These are phyloP conservation scores for Cryptococcus deneoformans DNA, from an alignment of 1,284 basidiomycete species.

Conservation along the genomic window DNA sequence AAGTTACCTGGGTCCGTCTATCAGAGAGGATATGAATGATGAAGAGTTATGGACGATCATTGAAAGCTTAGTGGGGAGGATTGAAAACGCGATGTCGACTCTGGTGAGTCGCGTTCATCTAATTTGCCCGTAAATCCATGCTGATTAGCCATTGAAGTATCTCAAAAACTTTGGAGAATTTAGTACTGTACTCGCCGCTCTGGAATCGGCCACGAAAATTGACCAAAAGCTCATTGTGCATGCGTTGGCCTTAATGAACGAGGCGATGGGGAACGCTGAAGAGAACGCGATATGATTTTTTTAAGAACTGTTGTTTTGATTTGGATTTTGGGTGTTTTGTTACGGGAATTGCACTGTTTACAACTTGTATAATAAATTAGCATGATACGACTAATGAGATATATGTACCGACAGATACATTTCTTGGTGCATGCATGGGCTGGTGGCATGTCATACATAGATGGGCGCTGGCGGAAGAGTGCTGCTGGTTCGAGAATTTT, in stretches of 20 bases:
- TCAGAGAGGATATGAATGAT: slow-evolving; percentile 71
- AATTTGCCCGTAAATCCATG: background rate
- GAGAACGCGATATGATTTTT: too few relatives aligned
- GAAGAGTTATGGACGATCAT: slow-evolving; percentile 70
- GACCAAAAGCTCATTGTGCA: slow-evolving; percentile 37
- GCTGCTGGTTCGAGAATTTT: too few relatives aligned
- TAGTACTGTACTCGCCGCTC: slow-evolving; percentile 43
- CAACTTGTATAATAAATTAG: too few relatives aligned
- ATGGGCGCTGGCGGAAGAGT: too few relatives aligned
- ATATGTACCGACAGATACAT: too few relatives aligned
- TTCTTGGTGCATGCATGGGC: too few relatives aligned
- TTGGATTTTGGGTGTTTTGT: too few relatives aligned
- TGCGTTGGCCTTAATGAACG: slow-evolving; percentile 39
- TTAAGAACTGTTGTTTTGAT: too few relatives aligned
- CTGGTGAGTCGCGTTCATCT: slow-evolving; percentile 49
- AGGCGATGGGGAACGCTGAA: slow-evolving; percentile 12
- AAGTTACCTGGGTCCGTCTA: slow-evolving; percentile 64
- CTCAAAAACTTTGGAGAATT: slow-evolving; percentile 50
- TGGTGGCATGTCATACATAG: too few relatives aligned
- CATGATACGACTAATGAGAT: too few relatives aligned
- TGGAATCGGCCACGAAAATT: slow-evolving; percentile 44
- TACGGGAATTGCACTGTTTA: too few relatives aligned
- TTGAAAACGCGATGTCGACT: slow-evolving; percentile 73
- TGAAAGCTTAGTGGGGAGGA: slow-evolving; percentile 69
- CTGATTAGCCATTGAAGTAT: slow-evolving; percentile 26